phyloP scores from a whole-genome alignment of 2,329 filamentous ascomycete species.

The Ophiostoma tasmaniense region DNA sequence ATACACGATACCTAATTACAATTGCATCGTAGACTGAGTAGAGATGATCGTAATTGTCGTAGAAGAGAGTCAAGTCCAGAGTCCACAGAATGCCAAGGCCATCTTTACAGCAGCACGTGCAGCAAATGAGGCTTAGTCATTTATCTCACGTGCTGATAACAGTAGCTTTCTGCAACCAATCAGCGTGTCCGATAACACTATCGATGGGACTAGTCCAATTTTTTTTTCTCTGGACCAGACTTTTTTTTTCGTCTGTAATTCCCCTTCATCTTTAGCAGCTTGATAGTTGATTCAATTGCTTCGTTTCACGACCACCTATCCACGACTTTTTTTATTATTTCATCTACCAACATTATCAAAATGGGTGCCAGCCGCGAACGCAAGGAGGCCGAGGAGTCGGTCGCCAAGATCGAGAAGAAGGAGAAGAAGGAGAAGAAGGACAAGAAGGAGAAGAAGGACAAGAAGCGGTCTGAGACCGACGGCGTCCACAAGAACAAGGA shows the following conservation, averaged over 20 bases:
- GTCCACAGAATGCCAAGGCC: neutral
- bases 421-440: slow-evolving; percentile 26
- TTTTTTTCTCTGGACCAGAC: slow-evolving; percentile 5
- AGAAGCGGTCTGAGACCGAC: slow-evolving; percentile 46
- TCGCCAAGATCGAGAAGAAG: slow-evolving; percentile 18
- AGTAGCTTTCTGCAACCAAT: neutral
- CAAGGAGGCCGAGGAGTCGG: slow-evolving; percentile 21
- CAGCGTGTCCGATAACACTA: neutral
- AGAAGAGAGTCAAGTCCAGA: no score
- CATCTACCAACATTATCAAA: neutral
- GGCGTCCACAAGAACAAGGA: slow-evolving; percentile 45
- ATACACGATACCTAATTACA: neutral
- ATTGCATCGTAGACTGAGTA: no score
- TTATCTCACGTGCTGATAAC: slow-evolving; percentile 2
- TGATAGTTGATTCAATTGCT: neutral
- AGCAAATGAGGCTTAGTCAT: neutral
- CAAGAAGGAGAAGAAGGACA: slow-evolving; percentile 51
- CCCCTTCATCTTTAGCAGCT: neutral
- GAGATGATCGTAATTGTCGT: no score
- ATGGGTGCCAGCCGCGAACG: slow-evolving; percentile 20
- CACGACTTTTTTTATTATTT: neutral
- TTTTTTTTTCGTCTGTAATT: neutral
- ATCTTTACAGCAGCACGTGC: neutral
- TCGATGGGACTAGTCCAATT: slow-evolving; percentile 5
- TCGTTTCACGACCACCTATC: neutral